A percentile compares a stretch with the other conserved stretches of the same genome.
Evolutionary conservation across 495 filamentous ascomycete species (phyloP).

Genomic region (Talaromyces adpressus): DNA sequence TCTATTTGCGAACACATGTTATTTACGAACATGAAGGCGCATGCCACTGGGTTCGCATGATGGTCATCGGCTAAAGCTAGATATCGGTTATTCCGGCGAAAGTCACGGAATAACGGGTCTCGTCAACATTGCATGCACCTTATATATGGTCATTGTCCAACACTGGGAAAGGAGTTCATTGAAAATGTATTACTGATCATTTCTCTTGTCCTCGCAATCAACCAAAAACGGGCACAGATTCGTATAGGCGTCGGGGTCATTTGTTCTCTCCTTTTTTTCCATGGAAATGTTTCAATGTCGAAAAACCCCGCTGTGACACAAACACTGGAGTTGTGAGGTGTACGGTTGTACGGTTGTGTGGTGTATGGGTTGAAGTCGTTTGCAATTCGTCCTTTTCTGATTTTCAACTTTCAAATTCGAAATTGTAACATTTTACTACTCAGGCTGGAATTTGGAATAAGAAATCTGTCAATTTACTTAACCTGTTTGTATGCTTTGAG

Average conservation of each 20-base stretch:
- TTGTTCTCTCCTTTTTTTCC: not conserved
- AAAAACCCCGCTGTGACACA: not conserved
- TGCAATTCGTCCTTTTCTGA: not conserved
- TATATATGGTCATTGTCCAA: not conserved
- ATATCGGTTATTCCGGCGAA: not conserved
- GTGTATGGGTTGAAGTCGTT: not conserved
- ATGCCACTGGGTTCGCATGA: not conserved
- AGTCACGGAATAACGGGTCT: not conserved
- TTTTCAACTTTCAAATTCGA: not conserved
- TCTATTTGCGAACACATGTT: not conserved
- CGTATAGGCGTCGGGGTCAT: not conserved
- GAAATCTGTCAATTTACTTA: not conserved
- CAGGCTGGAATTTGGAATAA: not conserved
- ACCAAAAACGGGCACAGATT: not conserved
- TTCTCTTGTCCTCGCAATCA: not conserved
- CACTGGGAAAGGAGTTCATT: not conserved
- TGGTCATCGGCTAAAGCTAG: not conserved
- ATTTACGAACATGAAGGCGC: not conserved
- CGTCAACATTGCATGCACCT: not conserved
- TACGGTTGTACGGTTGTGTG: not conserved
- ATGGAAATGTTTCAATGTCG: not conserved
- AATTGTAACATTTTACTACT: not conserved
- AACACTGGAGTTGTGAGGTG: not conserved
- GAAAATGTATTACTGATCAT: not conserved
- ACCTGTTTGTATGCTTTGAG: not conserved